Conservation (phyloP, 2,329 filamentous ascomycete species). For the Xylariaceae sp. region DNA sequence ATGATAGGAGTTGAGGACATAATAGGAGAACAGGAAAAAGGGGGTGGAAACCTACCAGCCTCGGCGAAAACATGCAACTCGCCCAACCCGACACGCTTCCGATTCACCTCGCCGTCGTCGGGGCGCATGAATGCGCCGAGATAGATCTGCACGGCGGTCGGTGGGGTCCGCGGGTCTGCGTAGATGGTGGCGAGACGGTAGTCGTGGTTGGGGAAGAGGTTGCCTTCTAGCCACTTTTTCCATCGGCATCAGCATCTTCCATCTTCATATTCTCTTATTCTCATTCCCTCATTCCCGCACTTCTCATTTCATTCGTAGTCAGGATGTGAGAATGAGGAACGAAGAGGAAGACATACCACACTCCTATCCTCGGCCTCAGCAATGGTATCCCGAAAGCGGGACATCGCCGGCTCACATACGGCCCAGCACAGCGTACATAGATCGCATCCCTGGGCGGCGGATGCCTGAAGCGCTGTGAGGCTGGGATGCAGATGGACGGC, state of each 20-base stretch:
- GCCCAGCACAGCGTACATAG: constrained; percentile 14
- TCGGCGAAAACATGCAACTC: constrained; percentile 6
- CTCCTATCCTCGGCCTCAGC: neutral
- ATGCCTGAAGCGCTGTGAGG: constrained; percentile 4
- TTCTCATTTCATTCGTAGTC: too few relatives aligned
- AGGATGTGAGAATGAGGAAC: too few relatives aligned
- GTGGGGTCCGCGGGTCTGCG: too few relatives aligned
- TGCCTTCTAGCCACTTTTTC: neutral
- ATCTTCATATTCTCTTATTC: too few relatives aligned
- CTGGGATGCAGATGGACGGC: neutral
- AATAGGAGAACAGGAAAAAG: neutral
- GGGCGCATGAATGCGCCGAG: too few relatives aligned
- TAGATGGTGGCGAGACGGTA: too few relatives aligned
- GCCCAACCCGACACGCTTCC: neutral
- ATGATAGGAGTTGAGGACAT: too few relatives aligned
- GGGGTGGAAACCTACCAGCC: constrained; percentile 1
- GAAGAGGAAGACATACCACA: neutral
- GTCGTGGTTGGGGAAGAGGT: neutral
- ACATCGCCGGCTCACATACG: neutral
- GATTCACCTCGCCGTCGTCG: too few relatives aligned
- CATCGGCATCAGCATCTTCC: too few relatives aligned
- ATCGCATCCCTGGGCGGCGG: constrained; percentile 15
- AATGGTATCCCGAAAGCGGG: neutral
- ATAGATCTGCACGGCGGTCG: too few relatives aligned
- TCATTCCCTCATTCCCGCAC: too few relatives aligned